phyloP scores from a whole-genome alignment of 129 eudicot genomes.

The Glebionis coronaria region DNA sequence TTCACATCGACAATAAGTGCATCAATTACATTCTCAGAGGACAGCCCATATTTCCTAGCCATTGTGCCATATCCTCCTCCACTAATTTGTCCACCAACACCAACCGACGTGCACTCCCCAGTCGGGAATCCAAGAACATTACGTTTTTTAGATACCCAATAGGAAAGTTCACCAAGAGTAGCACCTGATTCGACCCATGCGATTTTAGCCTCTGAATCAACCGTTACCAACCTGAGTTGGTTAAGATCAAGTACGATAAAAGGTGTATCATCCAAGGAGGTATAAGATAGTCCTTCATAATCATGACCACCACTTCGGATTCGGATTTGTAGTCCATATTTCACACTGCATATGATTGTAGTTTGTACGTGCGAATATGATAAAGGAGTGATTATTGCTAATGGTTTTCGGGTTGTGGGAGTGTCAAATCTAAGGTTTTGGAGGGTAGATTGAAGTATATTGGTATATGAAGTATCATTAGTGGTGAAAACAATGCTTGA shows the following conservation, averaged over 20 bases:
- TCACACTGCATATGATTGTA: background rate
- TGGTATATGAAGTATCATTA: background rate
- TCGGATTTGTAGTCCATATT: too few species aligned
- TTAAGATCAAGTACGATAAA: constrained; percentile 8
- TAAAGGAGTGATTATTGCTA: constrained; percentile 3
- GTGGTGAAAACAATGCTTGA: background rate
- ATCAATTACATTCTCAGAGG: background rate
- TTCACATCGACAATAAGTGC: constrained; percentile 6
- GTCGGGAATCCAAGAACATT: too few species aligned
- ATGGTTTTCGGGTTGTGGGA: too few species aligned
- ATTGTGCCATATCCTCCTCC: too few species aligned
- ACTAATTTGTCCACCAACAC: constrained; percentile 5
- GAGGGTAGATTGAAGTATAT: background rate
- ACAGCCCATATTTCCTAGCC: too few species aligned
- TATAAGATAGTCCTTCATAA: too few species aligned
- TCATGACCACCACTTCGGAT: too few species aligned
- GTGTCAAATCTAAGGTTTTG: constrained; percentile 5
- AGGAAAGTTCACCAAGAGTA: too few species aligned
- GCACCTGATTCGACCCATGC: constrained; percentile 15
- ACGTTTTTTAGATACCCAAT: too few species aligned
- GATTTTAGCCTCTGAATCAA: background rate
- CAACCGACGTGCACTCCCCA: constrained; percentile 1
- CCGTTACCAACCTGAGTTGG: constrained; percentile 3
- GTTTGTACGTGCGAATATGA: constrained; percentile 2
- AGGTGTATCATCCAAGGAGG: background rate